Evolutionary conservation across 1,139 yeast species (phyloP).

Genomic region (Arxiozyma heterogenica): DNA sequence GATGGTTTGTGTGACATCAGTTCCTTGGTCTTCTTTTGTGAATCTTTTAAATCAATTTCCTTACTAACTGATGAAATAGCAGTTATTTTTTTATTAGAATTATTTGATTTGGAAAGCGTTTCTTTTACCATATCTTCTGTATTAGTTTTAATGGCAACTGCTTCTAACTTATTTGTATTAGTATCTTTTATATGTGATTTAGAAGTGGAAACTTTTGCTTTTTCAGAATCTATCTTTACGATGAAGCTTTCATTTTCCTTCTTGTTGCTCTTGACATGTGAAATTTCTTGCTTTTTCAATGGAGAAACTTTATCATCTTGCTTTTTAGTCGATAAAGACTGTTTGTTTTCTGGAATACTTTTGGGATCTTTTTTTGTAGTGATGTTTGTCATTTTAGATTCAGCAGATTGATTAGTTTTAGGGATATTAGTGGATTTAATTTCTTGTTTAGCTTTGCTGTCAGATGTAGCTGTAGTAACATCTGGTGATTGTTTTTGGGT

Average conservation of each 20-base stretch:
- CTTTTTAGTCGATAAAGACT: not conserved
- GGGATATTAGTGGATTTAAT: not conserved
- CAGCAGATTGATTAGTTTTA: not conserved
- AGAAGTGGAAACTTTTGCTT: not conserved
- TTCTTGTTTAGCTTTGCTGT: not conserved
- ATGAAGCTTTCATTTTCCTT: too few species aligned
- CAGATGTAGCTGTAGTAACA: not conserved
- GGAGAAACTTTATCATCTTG: not conserved
- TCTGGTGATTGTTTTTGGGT: not conserved
- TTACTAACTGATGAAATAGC: not conserved
- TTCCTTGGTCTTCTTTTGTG: not conserved
- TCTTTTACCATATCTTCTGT: not conserved
- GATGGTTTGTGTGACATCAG: not conserved
- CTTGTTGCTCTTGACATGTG: not conserved
- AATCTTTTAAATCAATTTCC: not conserved
- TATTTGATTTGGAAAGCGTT: not conserved
- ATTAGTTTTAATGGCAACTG: not conserved
- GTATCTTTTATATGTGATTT: not conserved
- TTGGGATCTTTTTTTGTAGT: not conserved
- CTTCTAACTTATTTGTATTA: not conserved
- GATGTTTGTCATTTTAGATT: not conserved
- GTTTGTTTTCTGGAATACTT: not conserved
- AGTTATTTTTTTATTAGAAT: not conserved
- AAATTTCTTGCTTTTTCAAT: not conserved
- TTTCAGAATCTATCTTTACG: not conserved